Evolutionary conservation across 768 basidiomycete species (phyloP).

Genomic region (Tulasnella sp.): DNA sequence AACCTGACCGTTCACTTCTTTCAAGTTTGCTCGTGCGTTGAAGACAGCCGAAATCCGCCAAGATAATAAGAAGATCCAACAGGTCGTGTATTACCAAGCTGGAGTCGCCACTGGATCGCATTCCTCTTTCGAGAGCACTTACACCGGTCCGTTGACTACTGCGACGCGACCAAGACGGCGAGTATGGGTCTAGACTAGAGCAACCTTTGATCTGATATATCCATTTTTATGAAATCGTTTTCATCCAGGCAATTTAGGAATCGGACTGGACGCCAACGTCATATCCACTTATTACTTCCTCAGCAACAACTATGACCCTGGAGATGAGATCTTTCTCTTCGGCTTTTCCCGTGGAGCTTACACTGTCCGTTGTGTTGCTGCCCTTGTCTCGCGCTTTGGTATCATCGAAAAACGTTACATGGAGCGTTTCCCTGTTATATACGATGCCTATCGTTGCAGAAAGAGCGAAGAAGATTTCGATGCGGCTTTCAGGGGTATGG

Average conservation of each 20-base stretch:
- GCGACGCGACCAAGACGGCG: no score
- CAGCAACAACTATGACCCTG: conserved; percentile 27
- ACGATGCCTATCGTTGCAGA: neutral
- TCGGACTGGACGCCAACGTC: conserved; percentile 27
- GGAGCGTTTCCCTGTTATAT: neutral
- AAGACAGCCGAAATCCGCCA: conserved; percentile 33
- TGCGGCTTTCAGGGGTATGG: no score
- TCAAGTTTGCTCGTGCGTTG: no score
- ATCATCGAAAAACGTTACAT: neutral
- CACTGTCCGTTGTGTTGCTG: conserved; percentile 22
- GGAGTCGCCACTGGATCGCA: no score
- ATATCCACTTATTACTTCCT: conserved; percentile 9
- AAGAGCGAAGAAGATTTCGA: conserved; percentile 15
- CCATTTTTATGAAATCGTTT: no score
- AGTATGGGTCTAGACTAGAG: no score
- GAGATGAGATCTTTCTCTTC: conserved; percentile 29
- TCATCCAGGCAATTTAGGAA: conserved; percentile 34
- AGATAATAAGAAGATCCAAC: conserved; percentile 42
- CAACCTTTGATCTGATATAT: no score
- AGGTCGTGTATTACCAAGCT: conserved; percentile 64
- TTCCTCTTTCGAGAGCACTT: no score
- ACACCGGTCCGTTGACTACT: no score
- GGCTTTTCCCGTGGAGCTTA: conserved; percentile 28
- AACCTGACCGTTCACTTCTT: no score
- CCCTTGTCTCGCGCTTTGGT: no score